Evolutionary conservation across 208 protist genomes (phyloP), one percentile per base, ranked within the genome.

Genomic region (Trypanosoma melophagium): DNA sequence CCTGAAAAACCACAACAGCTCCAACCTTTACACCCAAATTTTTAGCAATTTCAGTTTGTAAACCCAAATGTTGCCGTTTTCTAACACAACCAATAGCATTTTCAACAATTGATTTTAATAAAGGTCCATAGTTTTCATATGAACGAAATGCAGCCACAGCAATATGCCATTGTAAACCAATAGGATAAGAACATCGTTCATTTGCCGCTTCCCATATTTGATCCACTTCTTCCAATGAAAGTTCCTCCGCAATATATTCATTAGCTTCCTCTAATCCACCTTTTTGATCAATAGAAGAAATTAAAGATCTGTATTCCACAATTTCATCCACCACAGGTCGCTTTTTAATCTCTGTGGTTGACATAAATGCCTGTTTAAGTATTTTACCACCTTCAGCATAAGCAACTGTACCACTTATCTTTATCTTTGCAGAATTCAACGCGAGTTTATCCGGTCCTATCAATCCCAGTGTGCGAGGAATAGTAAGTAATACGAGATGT

Each of bases 1-100:
- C 85, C 65, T 93, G 89, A 19, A 96, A 74, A 44, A 90, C 44
- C 22, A 92, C 65, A 47, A 96, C 81, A 8, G 83, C 78, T 12
- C 76, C 87, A 21, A 90, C 62, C 78, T 92, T 94, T 28, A 95
- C 81, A 44, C 87, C 84, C 66, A 83, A 86, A 79, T 96, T 96
- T 24, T 49, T 64, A 17, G 90, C 87, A 51, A 96, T 80, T 64
- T 96, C 83, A 10, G 69, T 52, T 54, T 96, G 79, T 31, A 96
- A 51, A 21, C 77, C 81, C 1, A 93, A 66, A 17, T 71, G 66
- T 51, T 92, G 70, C 17, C 73, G 67, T 19, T 72, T 55, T 57
- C 86, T 92, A 54, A 88, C 71, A 60, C 54, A 59, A 21, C 28
- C 44, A 64, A 94, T 70, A 14, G 81, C 76, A 57, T 80, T 86